These are phyloP conservation scores for Candolleomyces eurysporus DNA, from an alignment of 768 basidiomycete genomes.

Conservation along the genomic window DNA sequence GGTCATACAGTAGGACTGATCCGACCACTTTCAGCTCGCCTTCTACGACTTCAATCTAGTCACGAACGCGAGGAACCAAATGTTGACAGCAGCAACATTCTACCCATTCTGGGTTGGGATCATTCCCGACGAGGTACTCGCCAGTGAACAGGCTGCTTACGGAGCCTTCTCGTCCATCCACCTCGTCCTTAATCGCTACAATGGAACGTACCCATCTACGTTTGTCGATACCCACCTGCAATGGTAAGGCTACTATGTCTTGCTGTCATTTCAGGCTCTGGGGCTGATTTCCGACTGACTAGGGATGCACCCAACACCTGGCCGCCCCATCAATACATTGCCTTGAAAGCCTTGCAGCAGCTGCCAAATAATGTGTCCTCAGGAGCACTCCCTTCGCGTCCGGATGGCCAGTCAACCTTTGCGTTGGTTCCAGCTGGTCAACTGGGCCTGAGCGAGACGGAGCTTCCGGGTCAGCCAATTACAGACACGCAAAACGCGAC, in stretches of 20 bases:
- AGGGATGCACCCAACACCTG: conserved; percentile 89
- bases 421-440: conserved; percentile 76
- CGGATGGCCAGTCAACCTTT: conserved; percentile 56
- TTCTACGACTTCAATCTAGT: conserved; percentile 91
- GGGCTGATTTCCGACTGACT: background rate
- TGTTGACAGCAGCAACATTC: conserved; percentile 77
- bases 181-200: conserved; percentile 79
- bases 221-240: conserved; percentile 79
- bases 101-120: conserved; percentile 90
- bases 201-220: conserved; percentile 81
- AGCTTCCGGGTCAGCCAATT: conserved; percentile 68
- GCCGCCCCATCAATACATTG: conserved; percentile 85
- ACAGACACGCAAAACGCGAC: conserved; percentile 45
- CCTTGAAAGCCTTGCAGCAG: conserved; percentile 70
- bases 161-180: conserved; percentile 73
- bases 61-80: conserved; percentile 55
- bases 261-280: background rate
- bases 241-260: conserved; percentile 50
- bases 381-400: conserved; percentile 49
- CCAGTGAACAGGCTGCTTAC: conserved; percentile 58
- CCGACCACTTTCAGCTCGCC: conserved; percentile 44
- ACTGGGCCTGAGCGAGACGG: conserved; percentile 67
- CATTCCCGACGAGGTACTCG: conserved; percentile 66
- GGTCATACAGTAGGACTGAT: background rate
- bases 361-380: conserved; percentile 72